phyloP scores from a whole-genome alignment of 192 early-diverging fungal species.

The Podila horticola region DNA sequence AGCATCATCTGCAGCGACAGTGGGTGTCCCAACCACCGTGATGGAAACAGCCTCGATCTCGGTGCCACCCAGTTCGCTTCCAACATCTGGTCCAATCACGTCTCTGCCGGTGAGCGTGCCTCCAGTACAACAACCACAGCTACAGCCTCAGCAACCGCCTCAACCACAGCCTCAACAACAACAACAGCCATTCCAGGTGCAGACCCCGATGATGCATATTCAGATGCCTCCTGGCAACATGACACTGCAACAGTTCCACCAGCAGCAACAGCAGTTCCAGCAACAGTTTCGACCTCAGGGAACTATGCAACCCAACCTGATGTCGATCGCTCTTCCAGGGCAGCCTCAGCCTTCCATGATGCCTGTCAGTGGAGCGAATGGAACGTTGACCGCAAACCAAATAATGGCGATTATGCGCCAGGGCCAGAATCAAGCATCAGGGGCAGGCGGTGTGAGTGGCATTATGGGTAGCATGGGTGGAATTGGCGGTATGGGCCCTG shows the following conservation, averaged over 20 bases:
- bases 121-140: conserved; percentile 4
- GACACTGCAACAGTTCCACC: not conserved
- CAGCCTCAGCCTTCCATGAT: conserved; percentile 8
- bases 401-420: conserved; percentile 34
- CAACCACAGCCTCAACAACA: not conserved
- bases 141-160: not conserved
- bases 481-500: not conserved
- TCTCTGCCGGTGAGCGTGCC: not conserved
- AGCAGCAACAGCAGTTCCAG: conserved; percentile 7
- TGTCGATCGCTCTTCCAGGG: conserved; percentile 25
- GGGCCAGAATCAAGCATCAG: not conserved
- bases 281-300: not conserved
- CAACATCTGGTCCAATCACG: not conserved
- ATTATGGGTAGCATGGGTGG: not conserved
- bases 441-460: not conserved
- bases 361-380: not conserved
- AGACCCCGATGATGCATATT: not conserved
- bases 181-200: conserved; percentile 1
- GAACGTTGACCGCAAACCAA: conserved; percentile 7
- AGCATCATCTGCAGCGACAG: not conserved
- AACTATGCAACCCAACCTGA: conserved; percentile 1
- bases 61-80: not conserved
- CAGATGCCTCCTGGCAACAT: not conserved
- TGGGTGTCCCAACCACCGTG: no score
- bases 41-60: not conserved